phyloP scores from a whole-genome alignment of 495 filamentous ascomycete genomes.

The Chaetomium tenue region DNA sequence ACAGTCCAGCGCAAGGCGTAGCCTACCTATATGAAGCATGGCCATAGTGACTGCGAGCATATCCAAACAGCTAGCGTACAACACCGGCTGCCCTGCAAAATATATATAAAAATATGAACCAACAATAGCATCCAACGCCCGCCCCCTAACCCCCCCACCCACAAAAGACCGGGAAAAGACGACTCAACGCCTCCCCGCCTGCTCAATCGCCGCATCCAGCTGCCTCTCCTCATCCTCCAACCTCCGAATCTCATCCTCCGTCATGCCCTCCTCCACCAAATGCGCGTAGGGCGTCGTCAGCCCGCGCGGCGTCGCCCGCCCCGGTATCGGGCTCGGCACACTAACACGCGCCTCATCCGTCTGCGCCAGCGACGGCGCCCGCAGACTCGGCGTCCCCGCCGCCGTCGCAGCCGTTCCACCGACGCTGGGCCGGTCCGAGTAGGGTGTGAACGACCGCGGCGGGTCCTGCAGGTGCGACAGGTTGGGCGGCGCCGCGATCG shows the following conservation, averaged over 20 bases:
- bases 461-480: slow-evolving; percentile 20
- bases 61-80: not conserved
- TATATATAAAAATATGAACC: slow-evolving; percentile 5
- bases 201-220: slow-evolving; percentile 50
- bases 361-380: slow-evolving; percentile 19
- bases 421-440: slow-evolving; percentile 36
- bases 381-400: slow-evolving; percentile 21
- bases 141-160: not conserved
- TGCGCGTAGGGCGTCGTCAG: slow-evolving; percentile 42
- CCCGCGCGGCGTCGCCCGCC: slow-evolving; percentile 30
- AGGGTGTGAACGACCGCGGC: slow-evolving; percentile 37
- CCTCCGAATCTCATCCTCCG: slow-evolving; percentile 46
- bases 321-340: slow-evolving; percentile 24
- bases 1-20: not conserved
- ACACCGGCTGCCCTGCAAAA: not conserved
- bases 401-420: not conserved
- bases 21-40: not conserved
- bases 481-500: slow-evolving; percentile 2
- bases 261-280: slow-evolving; percentile 53
- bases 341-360: slow-evolving; percentile 17
- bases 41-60: not conserved
- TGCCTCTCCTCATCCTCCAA: slow-evolving; percentile 52
- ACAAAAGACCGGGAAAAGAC: too few relatives aligned
- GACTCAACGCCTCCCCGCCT: slow-evolving; percentile 33
- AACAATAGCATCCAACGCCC: slow-evolving; percentile 15